Evolutionary conservation across 768 basidiomycete species (phyloP).

Genomic region (Pisolithus microcarpus): DNA sequence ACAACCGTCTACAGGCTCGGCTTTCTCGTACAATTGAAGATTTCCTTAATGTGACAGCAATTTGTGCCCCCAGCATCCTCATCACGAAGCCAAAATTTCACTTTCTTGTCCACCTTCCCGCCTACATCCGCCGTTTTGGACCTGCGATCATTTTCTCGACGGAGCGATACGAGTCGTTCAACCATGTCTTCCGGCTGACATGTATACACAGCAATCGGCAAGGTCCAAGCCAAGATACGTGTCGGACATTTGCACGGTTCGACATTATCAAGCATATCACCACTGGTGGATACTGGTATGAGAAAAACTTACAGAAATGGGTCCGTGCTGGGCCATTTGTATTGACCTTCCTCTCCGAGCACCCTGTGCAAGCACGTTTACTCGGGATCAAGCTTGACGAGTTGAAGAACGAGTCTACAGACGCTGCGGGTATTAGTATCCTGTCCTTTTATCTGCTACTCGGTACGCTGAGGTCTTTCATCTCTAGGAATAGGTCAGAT

Average conservation of each 20-base stretch:
- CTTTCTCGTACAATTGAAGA: constrained; percentile 11
- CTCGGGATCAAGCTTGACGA: no score
- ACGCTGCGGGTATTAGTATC: no score
- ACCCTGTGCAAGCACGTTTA: no score
- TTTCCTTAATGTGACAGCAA: constrained; percentile 8
- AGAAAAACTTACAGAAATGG: neutral
- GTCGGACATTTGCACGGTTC: constrained; percentile 1
- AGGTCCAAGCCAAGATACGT: constrained; percentile 20
- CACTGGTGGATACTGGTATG: constrained; percentile 8
- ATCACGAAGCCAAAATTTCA: constrained; percentile 23
- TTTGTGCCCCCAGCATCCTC: constrained; percentile 13
- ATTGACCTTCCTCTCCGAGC: no score
- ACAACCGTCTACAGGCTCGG: neutral
- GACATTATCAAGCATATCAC: constrained; percentile 8
- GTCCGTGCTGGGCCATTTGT: no score
- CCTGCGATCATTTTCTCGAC: neutral
- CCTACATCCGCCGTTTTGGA: neutral
- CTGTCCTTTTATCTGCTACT: no score
- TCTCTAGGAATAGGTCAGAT: no score
- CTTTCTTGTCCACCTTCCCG: constrained; percentile 18
- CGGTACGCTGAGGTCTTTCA: no score
- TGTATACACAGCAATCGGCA: neutral
- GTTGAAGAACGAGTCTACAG: no score
- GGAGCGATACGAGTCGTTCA: neutral
- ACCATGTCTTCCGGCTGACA: neutral